phyloP scores from a whole-genome alignment of 495 filamentous ascomycete species.

The Hypoxylon crocopeplum region DNA sequence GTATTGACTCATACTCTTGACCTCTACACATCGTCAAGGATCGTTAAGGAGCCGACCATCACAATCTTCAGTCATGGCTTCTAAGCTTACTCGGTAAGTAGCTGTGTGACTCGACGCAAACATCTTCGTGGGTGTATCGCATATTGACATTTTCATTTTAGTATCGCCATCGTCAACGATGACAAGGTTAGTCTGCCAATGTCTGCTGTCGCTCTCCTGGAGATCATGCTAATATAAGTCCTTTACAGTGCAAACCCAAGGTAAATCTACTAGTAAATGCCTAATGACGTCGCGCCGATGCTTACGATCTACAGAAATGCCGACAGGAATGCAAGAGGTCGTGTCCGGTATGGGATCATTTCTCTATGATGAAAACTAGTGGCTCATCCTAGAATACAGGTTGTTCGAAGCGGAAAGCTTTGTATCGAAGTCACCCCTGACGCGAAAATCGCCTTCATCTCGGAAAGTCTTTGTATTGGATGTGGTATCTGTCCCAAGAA shows the following conservation, averaged over 20 bases:
- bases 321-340: slow-evolving; percentile 99
- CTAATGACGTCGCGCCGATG: neutral
- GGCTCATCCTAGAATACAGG: slow-evolving; percentile 33
- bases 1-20: neutral
- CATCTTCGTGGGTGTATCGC: neutral
- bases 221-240: slow-evolving; percentile 34
- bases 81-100: slow-evolving; percentile 48
- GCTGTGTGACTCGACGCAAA: slow-evolving; percentile 4
- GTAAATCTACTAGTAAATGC: slow-evolving; percentile 49
- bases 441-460: slow-evolving; percentile 97
- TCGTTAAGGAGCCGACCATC: slow-evolving; percentile 11
- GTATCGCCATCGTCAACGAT: slow-evolving; percentile 95
- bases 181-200: slow-evolving; percentile 77
- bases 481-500: slow-evolving; percentile 99
- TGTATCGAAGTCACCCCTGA: slow-evolving; percentile 92
- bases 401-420: slow-evolving; percentile 95
- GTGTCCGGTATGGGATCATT: slow-evolving; percentile 67
- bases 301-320: slow-evolving; percentile 70
- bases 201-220: slow-evolving; percentile 1
- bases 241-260: slow-evolving; percentile 92
- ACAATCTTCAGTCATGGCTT: slow-evolving; percentile 42
- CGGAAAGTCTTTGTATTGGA: slow-evolving; percentile 92
- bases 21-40: neutral
- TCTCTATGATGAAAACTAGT: neutral
- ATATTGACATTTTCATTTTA: slow-evolving; percentile 46